Conservation (phyloP, 768 basidiomycete genomes). For the Suillus discolor region DNA sequence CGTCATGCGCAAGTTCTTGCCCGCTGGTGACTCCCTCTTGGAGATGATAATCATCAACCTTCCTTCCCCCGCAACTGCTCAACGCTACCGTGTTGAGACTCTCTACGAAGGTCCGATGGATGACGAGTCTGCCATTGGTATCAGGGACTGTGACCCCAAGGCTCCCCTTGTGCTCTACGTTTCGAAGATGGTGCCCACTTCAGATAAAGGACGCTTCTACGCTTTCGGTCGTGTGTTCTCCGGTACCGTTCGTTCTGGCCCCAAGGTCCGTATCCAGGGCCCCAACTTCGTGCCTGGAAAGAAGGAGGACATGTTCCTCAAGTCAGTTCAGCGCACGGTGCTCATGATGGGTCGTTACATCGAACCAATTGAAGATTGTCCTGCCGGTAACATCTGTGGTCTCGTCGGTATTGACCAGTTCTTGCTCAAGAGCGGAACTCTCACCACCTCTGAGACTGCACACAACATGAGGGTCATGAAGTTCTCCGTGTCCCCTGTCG, state of each 20-base stretch:
- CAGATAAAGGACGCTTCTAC: conserved; percentile 99
- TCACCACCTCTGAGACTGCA: conserved; percentile 96
- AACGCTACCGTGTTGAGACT: conserved; percentile 98
- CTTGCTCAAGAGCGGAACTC: conserved; percentile 98
- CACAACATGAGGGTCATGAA: conserved; percentile 99
- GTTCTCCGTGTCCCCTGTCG: conserved; percentile 99
- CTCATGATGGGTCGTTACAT: conserved; percentile 99
- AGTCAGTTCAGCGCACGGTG: conserved; percentile 97
- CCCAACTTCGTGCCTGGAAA: conserved; percentile 98
- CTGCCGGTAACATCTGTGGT: conserved; percentile 97
- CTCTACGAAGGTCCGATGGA: conserved; percentile 99
- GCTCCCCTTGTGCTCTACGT: conserved; percentile 97
- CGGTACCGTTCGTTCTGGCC: conserved; percentile 94
- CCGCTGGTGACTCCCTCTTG: conserved; percentile 96
- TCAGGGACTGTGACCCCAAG: conserved; percentile 96
- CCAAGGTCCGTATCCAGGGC: conserved; percentile 99
- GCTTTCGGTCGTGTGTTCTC: conserved; percentile 99
- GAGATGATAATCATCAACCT: conserved; percentile 99
- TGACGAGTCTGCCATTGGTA: conserved; percentile 97
- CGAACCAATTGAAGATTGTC: conserved; percentile 99
- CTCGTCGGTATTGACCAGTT: conserved; percentile 99
- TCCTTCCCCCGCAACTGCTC: conserved; percentile 95
- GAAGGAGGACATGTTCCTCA: conserved; percentile 98
- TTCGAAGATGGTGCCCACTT: conserved; percentile 99
- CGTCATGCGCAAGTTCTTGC: conserved; percentile 99